Evolutionary conservation across 345 rosid species (phyloP), one percentile per base, ranked within the genome.

Genomic region (Clausena lansium): DNA sequence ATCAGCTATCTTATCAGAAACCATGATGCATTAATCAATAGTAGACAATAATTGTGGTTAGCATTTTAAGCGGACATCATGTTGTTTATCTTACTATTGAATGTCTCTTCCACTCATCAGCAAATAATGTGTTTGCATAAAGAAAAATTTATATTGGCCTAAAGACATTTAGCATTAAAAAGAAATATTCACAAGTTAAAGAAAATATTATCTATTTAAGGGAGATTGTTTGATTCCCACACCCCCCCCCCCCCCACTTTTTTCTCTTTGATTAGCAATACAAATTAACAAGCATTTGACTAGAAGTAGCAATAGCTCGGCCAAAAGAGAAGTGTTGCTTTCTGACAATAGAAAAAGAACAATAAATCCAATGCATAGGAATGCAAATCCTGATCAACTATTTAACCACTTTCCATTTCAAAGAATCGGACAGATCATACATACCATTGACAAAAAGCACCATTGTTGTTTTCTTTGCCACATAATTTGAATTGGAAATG

Each of bases 391-490:
- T 61, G 60, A 61, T 35, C 54, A 61, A 62, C 17, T 63, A 54
- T 45, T 11, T 64, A 32, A 75, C 32, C 47, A 60, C 30, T 45
- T 72, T 74, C 50, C 24, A 28, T 32, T 74, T 47, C 66, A 55
- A 63, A 80, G 57, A 60, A 5, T 27, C 54, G 20, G 38, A 68
- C 7, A 76, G 63, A 74, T 80, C 58, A 32, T 63, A 78, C 79
- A 70, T 76, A 95, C 98, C 99, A 81, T 95, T 95, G 68, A 93
- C 89, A 81, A 92, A 95, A 82, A 95, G 99, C 52, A 95, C 93
- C 96, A 95, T 86, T 14, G 91, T 92, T 67, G 86, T 91, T 88
- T 95, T 95, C 93, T 95, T 95, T 63, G 97, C 94, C 58, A 83
- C 84, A 83, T 95, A 89, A 78, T 88, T 92, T 60, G 97, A 86